Base-by-base conservation (phyloP, 2,329 filamentous ascomycete genomes). In the Diaporthe helianthi region DNA sequence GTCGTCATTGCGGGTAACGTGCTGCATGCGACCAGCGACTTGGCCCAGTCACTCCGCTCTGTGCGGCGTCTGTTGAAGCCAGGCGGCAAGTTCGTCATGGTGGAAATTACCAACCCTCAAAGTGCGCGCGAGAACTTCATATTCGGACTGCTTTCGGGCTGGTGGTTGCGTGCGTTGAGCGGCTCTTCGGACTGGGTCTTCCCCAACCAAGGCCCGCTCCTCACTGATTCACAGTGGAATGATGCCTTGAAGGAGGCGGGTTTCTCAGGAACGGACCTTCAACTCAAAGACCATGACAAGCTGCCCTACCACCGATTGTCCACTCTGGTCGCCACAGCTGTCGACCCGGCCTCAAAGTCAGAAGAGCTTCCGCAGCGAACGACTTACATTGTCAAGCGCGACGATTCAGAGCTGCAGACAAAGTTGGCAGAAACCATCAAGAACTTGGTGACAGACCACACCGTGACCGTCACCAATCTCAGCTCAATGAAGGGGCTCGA, bases 1-100 rank as follows among this genome's bases (percentile, higher is more conserved):
- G 72, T 78, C 6, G 73, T 78, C 13, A 74, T 78, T 36, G 77
- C 77, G n/a, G 76, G 75, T 68, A 76, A 77, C 63, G 77, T 78
- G 22, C 72, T 78, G 9, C 77, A 78, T 66, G 76, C 76, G 54
- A 77, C 77, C 13, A 74, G 73, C 12, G 73, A 75, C 52, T 73
- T 78, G 22, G 73, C 72, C 22, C 74, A 71, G 8, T 75, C 76
- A 19, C 64, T 79, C 26, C 71, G 71, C 5, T 76, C 44, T n/a
- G 41, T 49, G 3, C 17, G 63, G 17, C 41, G 46, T 6, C 9
- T 65, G 22, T 33, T 65, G 31, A 65, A 65, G 36, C 63, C 49
- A 3, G 63, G 63, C 12, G 63, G 63, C 10, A 66, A 63, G 24
- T 51, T 70, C 10, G 46, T 70, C 33, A 41, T 70, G 41, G 49